These are phyloP conservation scores for Lichtheimia ramosa DNA, from an alignment of 371 early-diverging fungal species.

Conservation along the genomic window DNA sequence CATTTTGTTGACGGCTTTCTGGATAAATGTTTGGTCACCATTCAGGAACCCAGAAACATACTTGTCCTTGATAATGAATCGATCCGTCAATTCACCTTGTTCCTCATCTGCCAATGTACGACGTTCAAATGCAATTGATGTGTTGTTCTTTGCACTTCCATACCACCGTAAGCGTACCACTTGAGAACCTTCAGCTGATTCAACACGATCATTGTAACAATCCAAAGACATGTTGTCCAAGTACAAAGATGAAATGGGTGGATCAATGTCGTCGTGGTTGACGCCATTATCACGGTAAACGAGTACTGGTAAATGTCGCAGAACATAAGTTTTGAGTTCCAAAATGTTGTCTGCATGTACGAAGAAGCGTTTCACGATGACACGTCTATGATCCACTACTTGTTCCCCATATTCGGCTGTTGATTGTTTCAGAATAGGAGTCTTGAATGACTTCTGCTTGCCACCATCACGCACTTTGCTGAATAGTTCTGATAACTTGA, in stretches of 20 bases:
- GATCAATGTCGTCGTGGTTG: constrained; percentile 69
- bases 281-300: constrained; percentile 80
- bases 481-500: constrained; percentile 88
- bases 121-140: constrained; percentile 90
- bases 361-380: constrained; percentile 82
- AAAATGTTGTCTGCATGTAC: constrained; percentile 98
- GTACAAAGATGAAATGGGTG: constrained; percentile 96
- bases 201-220: constrained; percentile 90
- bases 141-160: constrained; percentile 64
- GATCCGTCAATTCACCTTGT: constrained; percentile 95
- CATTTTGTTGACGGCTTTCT: constrained; percentile 79
- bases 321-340: constrained; percentile 91
- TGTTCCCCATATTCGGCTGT: neutral
- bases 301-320: constrained; percentile 95
- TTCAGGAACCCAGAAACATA: constrained; percentile 84
- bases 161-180: constrained; percentile 94
- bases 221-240: constrained; percentile 92
- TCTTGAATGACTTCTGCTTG: constrained; percentile 49
- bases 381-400: constrained; percentile 34
- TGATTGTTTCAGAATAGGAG: constrained; percentile 7
- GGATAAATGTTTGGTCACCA: constrained; percentile 77
- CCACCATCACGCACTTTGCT: constrained; percentile 89
- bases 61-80: constrained; percentile 96
- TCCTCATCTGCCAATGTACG: constrained; percentile 98
- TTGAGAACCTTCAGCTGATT: constrained; percentile 91